Conservation (phyloP, 2,329 filamentous ascomycete species). For the Cladorrhinum sp. region DNA sequence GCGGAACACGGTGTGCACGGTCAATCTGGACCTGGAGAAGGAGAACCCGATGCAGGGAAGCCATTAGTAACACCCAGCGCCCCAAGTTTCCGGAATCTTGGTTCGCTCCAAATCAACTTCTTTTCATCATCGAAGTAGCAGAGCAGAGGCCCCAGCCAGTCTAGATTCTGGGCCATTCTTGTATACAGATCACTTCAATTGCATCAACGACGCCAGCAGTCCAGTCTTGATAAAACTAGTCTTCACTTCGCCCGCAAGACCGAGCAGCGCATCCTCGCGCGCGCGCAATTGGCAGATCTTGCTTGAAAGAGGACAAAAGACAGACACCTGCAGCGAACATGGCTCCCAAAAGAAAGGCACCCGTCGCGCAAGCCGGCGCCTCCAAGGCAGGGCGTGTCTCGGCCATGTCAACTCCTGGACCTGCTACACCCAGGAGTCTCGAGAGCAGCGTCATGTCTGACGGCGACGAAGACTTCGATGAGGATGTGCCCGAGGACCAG, state of each 20-base stretch:
- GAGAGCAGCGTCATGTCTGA: conserved; percentile 39
- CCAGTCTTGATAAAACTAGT: not conserved
- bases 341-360: conserved; percentile 70
- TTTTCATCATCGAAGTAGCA: not conserved
- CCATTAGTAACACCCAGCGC: not conserved
- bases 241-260: not conserved
- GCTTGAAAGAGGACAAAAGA: not conserved
- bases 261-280: not conserved
- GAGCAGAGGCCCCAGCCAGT: not conserved
- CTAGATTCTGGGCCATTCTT: not conserved
- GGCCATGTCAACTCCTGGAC: conserved; percentile 58
- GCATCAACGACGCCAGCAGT: not conserved
- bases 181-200: not conserved
- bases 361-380: conserved; percentile 43
- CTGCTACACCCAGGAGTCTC: conserved; percentile 57
- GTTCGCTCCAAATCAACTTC: not conserved
- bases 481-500: conserved; percentile 47
- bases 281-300: not conserved
- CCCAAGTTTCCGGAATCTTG: not conserved
- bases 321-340: conserved; percentile 40
- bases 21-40: not conserved
- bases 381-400: conserved; percentile 57
- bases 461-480: conserved; percentile 47
- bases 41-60: not conserved
- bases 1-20: not conserved